Base-by-base conservation (phyloP, 2,329 filamentous ascomycete species). In the Trematosphaeria pertusa region DNA sequence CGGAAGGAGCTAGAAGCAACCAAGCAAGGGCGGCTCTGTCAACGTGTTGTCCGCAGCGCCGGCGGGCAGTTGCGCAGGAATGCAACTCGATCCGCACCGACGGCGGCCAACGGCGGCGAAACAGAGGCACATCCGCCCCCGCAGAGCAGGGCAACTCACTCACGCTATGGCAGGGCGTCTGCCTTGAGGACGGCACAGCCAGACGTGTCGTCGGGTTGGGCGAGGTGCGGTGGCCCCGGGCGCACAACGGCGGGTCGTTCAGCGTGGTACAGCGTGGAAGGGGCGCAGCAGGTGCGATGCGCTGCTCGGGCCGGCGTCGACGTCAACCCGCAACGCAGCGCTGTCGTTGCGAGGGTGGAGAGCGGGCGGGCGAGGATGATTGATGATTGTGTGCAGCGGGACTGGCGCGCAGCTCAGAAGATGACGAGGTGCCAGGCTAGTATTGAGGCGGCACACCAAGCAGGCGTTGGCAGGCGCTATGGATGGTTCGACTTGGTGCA, bases 401-500 rank as follows among this genome's bases (percentile, higher is more conserved):
- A n/a, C 30, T n/a, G 40, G 42, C 42, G 19, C 34, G 42, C n/a
- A n/a, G n/a, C 11, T 19, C 8, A 37, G 32, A 24, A 39, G 33
- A 53, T 56, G 49, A 55, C 50, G 49, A 52, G 52, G 30, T 47
- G 33, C 33, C 40, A 42, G 40, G 40, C 42, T 36, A 38, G 39
- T n/a, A 43, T 30, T 42, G 45, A 33, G 24, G 24, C 45, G 35
- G 51, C 36, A 44, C 24, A 48, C 43, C 18, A 33, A 44, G 43
- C 37, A 48, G 46, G 46, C 50, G 49, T 42, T 52, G 42, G 52
- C 52, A 49, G 47, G 43, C 58, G 58, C 54, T 49, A 50, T 43
- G 50, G 53, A 52, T 62, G 53, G 61, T 58, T 59, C 52, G 46
- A 59, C 53, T 37, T 51, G 54, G 61, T n/a, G n/a, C n/a, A n/a